phyloP scores from a whole-genome alignment of 768 basidiomycete genomes.

The Mycena galopus region DNA sequence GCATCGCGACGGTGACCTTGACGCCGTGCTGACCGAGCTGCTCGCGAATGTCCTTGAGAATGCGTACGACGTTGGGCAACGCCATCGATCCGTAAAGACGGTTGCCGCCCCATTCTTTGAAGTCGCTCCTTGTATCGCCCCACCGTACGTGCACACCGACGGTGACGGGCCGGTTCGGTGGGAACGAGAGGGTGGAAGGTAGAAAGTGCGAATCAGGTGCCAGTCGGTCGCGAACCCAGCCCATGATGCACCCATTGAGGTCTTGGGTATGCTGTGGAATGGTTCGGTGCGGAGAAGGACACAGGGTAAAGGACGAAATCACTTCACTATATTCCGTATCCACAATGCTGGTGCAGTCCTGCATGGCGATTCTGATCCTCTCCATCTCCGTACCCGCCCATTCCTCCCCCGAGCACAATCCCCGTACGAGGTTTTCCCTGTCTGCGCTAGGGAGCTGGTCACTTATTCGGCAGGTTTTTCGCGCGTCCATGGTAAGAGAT shows the following conservation, averaged over 20 bases:
- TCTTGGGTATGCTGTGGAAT: not conserved
- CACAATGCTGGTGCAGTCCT: constrained; percentile 26
- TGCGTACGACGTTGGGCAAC: constrained; percentile 26
- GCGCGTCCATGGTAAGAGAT: constrained; percentile 15
- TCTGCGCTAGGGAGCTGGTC: not conserved
- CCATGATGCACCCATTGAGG: constrained; percentile 33
- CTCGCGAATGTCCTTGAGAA: constrained; percentile 30
- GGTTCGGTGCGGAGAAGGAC: not conserved
- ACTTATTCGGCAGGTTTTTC: constrained; percentile 26
- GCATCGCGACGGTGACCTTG: constrained; percentile 28
- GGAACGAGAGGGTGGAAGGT: constrained; percentile 10
- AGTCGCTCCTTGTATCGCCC: constrained; percentile 25
- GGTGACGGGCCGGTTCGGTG: constrained; percentile 14
- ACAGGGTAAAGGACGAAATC: not conserved
- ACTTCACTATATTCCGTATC: constrained; percentile 27
- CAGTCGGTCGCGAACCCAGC: constrained; percentile 30
- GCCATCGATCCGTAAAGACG: constrained; percentile 29
- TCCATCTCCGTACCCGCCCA: constrained; percentile 27
- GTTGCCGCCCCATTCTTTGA: constrained; percentile 4
- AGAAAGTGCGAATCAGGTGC: constrained; percentile 8
- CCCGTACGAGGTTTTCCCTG: constrained; percentile 18
- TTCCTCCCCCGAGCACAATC: constrained; percentile 22
- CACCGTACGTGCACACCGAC: constrained; percentile 31
- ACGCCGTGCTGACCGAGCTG: constrained; percentile 20
- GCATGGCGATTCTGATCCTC: constrained; percentile 17